Percentiles rank a stretch among this genome's conserved stretches.
Conservation (phyloP, 805 yeast genomes). For the Nakazawaea populi region DNA sequence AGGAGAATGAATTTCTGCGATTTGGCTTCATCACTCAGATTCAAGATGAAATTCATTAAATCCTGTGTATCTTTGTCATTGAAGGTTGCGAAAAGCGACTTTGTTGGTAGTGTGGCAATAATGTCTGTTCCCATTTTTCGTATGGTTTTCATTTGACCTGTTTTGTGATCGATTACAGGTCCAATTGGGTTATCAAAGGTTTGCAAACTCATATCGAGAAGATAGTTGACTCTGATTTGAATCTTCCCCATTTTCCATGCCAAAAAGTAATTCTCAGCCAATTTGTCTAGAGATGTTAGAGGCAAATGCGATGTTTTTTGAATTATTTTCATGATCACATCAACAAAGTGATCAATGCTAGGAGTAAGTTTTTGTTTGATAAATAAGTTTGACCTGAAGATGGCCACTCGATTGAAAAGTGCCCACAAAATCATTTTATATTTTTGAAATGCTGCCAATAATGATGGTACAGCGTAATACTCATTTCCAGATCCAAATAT, state of each 20-base stretch:
- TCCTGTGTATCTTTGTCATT: background rate
- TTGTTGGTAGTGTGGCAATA: background rate
- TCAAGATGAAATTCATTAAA: background rate
- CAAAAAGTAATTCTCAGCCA: constrained; percentile 2
- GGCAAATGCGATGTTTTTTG: constrained; percentile 25
- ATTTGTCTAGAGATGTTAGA: background rate
- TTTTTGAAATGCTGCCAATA: background rate
- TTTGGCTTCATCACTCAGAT: background rate
- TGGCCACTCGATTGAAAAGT: constrained; percentile 17
- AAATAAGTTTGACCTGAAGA: constrained; percentile 18
- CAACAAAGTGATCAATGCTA: background rate
- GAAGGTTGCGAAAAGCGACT: background rate
- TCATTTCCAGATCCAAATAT: background rate
- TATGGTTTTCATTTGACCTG: background rate
- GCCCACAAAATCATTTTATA: constrained; percentile 7
- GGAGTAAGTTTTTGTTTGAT: background rate
- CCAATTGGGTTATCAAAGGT: background rate
- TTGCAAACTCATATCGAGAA: background rate
- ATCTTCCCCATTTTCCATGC: constrained; percentile 6
- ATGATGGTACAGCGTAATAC: background rate
- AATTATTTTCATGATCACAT: constrained; percentile 13
- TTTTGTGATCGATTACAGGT: background rate
- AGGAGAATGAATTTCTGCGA: background rate
- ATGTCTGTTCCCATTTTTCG: background rate
- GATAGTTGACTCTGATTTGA: background rate